These are phyloP conservation scores for Phoenix roebelenii DNA, from an alignment of 176 grass and related monocot species.

Conservation along the genomic window DNA sequence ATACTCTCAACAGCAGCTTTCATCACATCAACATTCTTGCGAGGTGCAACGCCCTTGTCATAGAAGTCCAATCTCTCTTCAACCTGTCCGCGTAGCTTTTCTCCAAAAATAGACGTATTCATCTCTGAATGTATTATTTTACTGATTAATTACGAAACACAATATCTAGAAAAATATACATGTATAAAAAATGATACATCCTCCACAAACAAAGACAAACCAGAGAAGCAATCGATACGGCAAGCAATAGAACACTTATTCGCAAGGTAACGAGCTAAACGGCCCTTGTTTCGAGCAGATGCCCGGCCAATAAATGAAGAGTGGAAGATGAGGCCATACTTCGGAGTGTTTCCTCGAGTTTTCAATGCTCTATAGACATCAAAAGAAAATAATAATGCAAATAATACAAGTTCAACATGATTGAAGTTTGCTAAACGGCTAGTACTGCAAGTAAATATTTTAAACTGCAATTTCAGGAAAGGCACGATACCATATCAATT, in stretches of 20 bases:
- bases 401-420: too few relatives aligned
- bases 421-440: too few relatives aligned
- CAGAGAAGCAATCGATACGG: constrained; percentile 92
- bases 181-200: too few relatives aligned
- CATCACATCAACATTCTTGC: constrained; percentile 94
- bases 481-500: too few relatives aligned
- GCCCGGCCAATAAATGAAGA: constrained; percentile 97
- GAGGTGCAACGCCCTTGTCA: constrained; percentile 82
- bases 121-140: constrained; percentile 29
- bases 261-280: constrained; percentile 89
- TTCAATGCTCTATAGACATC: constrained; percentile 53
- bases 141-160: too few relatives aligned
- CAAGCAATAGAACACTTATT: constrained; percentile 98
- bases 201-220: constrained; percentile 20
- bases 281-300: constrained; percentile 80
- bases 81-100: constrained; percentile 84
- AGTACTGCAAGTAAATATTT: too few relatives aligned
- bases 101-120: constrained; percentile 57
- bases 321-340: constrained; percentile 97
- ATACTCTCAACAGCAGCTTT: constrained; percentile 65
- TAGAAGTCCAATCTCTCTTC: constrained; percentile 95
- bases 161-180: too few relatives aligned
- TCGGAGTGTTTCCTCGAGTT: constrained; percentile 84
- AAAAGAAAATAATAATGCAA: not conserved
- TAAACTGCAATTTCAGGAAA: too few relatives aligned